Evolutionary conservation across 495 filamentous ascomycete species (phyloP).

Genomic region (Aspergillus cavernicola): DNA sequence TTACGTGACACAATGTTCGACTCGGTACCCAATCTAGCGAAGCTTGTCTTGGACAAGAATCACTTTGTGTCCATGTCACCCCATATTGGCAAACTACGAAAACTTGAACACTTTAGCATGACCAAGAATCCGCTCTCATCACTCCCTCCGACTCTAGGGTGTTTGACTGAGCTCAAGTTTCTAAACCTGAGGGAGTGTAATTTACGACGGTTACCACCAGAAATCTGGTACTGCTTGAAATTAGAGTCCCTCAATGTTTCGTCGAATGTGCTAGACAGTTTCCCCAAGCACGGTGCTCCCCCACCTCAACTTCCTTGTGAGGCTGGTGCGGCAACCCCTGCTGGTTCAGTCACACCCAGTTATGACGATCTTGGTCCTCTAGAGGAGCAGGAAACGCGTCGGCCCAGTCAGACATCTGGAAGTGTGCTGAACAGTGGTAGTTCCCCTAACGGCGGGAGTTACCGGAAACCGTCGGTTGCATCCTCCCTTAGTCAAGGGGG

Average conservation of each 20-base stretch:
- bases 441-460: slow-evolving; percentile 57
- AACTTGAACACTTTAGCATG: slow-evolving; percentile 87
- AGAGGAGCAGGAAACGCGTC: slow-evolving; percentile 58
- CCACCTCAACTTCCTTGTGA: slow-evolving; percentile 56
- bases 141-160: slow-evolving; percentile 81
- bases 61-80: slow-evolving; percentile 85
- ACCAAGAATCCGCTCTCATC: slow-evolving; percentile 82
- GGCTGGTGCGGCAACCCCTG: slow-evolving; percentile 43
- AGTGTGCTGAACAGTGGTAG: slow-evolving; percentile 69
- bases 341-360: slow-evolving; percentile 55
- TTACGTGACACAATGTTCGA: slow-evolving; percentile 82
- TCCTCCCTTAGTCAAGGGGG: slow-evolving; percentile 71
- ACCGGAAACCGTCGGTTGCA: slow-evolving; percentile 76
- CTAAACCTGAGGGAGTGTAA: slow-evolving; percentile 92
- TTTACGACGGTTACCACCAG: slow-evolving; percentile 77
- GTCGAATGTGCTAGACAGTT: slow-evolving; percentile 83
- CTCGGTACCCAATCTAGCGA: slow-evolving; percentile 78
- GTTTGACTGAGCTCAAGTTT: slow-evolving; percentile 74
- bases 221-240: slow-evolving; percentile 87
- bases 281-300: slow-evolving; percentile 76
- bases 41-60: slow-evolving; percentile 88
- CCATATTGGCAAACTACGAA: slow-evolving; percentile 77
- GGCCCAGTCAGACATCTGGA: slow-evolving; percentile 80
- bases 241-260: slow-evolving; percentile 92
- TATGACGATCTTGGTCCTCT: slow-evolving; percentile 73